Base-by-base conservation (phyloP, 2,329 filamentous ascomycete species). In the Aspergillus piperis region DNA sequence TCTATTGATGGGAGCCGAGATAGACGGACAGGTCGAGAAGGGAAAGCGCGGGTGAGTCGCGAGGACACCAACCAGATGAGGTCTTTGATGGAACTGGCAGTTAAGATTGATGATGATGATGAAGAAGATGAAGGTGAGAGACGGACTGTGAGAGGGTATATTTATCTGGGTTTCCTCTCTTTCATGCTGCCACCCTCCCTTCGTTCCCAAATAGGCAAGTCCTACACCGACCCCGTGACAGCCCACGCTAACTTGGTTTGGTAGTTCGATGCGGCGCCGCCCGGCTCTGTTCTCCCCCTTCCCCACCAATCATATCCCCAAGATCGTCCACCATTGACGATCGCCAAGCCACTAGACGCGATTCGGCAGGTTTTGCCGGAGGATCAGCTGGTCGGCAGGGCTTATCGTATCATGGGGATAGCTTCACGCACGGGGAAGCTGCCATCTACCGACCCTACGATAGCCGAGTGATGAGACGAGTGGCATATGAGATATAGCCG, bases 1-100 rank as follows among this genome's bases (percentile, higher is more conserved):
- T 73, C 71, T 71, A 73, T 55, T 55, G 53, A 55, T 55, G 39
- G 53, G n/a, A 54, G 38, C 42, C 53, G 70, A 36, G 66, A 27
- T 5, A 13, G 48, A 56, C 25, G 15, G 21, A 23, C 38, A 17
- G 19, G 42, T 42, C 25, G 36, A 42, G 15, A 23, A 41, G 47
- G 32, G n/a, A 25, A 38, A 36, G 30, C 32, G 55, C n/a, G 47
- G 21, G 21, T 36, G 32, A 36, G 32, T 36, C 32, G 47, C 17
- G 38, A 13, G 30, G 30, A 41, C 30, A 47, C 30, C 23, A 27
- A 36, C 32, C 23, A 21, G 23, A 13, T 30, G 27, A 25, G 8
- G 11, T 36, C 10, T 36, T 15, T 36, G 36, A 42, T 23, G 23
- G 8, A 54, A 5, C 25, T 11, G 7, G 21, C n/a, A 5, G 17